Evolutionary conservation across 169 alveolate genomes (phyloP), one percentile per base, ranked within the genome.

Genomic region (Cryptosporidium sp.): DNA sequence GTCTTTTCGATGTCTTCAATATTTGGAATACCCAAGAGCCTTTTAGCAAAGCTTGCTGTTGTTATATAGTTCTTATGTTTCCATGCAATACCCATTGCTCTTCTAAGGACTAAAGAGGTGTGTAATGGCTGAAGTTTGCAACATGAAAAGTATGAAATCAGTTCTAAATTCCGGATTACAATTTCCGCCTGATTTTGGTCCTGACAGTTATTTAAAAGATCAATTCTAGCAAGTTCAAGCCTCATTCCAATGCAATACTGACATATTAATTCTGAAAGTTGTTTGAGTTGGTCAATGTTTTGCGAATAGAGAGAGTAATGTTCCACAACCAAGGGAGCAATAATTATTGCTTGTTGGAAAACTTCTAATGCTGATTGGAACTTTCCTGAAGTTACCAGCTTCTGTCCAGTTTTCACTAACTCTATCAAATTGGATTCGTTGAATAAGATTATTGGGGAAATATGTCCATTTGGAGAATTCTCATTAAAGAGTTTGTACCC

Each of bases 31-130:
- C 85, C 51, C 69, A 93, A 29, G 29, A 93, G 84, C 42, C 95
- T 85, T 29, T 69, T 91, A 29, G 92, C 95, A 39, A 93, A 52
- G 62, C 71, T 31, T 14, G 95, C 96, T 18, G 97, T 95, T 0
- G 96, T 94, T n/a, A 70, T 91, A 75, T 93, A 95, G 70, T 95
- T 95, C 39, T 94, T 95, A 6, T 96, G 95, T 84, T 95, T 95
- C 97, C 97, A 95, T 45, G 95, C 94, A 39, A 95, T 87, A n/a
- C 97, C 97, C 94, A 95, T 94, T 16, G 96, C 94, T 53, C 96
- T 93, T 44, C 97, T 80, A 61, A 95, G 69, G 70, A 94, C 97
- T 44, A 95, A 68, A 69, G 94, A 95, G n/a, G 80, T 67, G 72
- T 95, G 97, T 6, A 94, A 91, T 45, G 94, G 93, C 52, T 93